Conservation (phyloP, 208 protist species). For the Leishmania aethiopica region DNA sequence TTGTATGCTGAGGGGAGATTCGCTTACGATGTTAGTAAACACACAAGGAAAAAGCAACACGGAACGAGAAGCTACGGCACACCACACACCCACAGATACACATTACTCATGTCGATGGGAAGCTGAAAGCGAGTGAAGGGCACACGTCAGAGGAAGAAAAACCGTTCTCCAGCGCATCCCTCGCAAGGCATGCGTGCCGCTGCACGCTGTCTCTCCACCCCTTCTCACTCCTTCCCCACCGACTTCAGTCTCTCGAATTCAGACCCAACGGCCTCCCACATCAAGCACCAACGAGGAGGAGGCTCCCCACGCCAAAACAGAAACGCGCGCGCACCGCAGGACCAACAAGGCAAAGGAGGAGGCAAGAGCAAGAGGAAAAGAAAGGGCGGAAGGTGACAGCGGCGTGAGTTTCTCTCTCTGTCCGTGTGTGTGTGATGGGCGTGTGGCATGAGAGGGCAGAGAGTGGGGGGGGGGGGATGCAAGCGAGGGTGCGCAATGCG, state of each 20-base stretch:
- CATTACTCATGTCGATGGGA: not conserved
- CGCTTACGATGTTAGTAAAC: conserved; percentile 11
- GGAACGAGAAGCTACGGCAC: not conserved
- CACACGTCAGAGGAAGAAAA: not conserved
- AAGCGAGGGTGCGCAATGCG: not conserved
- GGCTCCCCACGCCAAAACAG: not conserved
- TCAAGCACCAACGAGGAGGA: not conserved
- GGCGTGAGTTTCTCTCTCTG: not conserved
- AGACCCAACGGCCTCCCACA: not conserved
- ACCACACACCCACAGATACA: not conserved
- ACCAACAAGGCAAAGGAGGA: not conserved
- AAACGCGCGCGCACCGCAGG: not conserved
- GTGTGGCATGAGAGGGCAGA: not conserved
- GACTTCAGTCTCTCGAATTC: not conserved
- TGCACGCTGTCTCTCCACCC: not conserved
- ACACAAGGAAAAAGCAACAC: not conserved
- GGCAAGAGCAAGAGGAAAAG: not conserved
- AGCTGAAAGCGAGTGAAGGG: not conserved
- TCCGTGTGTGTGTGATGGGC: not conserved
- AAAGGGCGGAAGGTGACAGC: not conserved
- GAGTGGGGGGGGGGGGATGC: not conserved
- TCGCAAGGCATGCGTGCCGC: not conserved
- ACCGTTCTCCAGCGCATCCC: not conserved
- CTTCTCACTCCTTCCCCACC: not conserved
- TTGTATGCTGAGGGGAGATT: not conserved